Base-by-base conservation (phyloP, 2,329 filamentous ascomycete genomes). In the Dendryphion nanum region DNA sequence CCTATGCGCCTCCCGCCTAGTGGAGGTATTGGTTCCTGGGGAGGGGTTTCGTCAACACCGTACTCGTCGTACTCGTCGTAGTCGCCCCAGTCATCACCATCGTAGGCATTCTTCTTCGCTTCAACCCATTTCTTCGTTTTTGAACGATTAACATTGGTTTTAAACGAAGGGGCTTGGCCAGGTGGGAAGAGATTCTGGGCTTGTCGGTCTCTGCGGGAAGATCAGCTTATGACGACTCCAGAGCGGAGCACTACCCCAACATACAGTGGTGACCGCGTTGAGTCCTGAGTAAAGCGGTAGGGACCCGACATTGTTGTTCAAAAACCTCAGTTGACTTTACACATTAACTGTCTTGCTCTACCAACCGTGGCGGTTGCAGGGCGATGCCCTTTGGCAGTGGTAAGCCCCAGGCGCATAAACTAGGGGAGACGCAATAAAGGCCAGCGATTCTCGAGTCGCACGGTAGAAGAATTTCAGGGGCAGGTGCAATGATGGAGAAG, bases 41-140 rank as follows among this genome's bases (percentile, higher is more conserved):
- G 65, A 23, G 67, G 62, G 31, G 68, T 66, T 30, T 69, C 65
- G 32, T 69, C 64, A 33, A 77, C 75, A 28, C 79, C 76, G 47
- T 76, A 74, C 41, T 77, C 72, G 38, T 77, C 73, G 37, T 81
- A 76, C 33, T 77, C 76, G 47, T 76, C 73, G 46, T 71, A 72
- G 30, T 80, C 85, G 23, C 89, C 91, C 90, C 91, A 96, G 59
- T 95, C 91, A 55, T 94, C 89, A 47, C 90, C 91, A 56, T 91
- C 90, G 59, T 97, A 97, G 59, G 81, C 86, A 53, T 86, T 83
- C 41, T 81, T 76, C 66, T 90, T 91, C 23, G 91, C 91, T 57
- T 95, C 85, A 24, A 91, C 85, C 91, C 91, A 97, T 78, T 95
- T 95, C 68, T 84, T 86, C 38, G 90, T 96, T 71, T 95, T 95